Conservation (phyloP, 2,329 filamentous ascomycete species). For the Daldinia sp. region DNA sequence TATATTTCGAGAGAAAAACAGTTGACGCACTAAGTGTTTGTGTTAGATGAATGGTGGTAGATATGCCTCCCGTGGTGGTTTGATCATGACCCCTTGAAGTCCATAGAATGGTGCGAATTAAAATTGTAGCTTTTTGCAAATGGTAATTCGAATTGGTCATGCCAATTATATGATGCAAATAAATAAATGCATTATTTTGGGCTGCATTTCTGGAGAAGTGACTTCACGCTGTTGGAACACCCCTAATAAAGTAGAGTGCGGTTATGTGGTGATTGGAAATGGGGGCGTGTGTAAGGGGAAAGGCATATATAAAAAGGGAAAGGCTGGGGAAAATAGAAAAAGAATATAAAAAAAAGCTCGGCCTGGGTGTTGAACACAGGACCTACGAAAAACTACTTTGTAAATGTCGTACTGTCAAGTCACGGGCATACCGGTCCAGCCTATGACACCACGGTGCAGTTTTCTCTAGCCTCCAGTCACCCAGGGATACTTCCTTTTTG, state of each 20-base stretch:
- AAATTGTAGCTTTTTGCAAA: too few species aligned
- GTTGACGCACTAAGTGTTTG: too few species aligned
- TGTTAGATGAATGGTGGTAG: too few species aligned
- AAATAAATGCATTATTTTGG: too few species aligned
- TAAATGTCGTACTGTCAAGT: slow-evolving; percentile 3
- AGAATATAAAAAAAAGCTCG: slow-evolving; percentile 5
- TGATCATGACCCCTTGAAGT: too few species aligned
- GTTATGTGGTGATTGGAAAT: not conserved
- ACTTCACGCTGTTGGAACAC: not conserved
- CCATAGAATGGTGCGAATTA: too few species aligned
- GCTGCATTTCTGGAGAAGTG: too few species aligned
- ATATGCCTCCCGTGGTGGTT: too few species aligned
- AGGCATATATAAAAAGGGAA: not conserved
- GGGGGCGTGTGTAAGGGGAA: not conserved
- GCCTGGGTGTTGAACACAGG: not conserved
- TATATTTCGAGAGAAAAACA: too few species aligned
- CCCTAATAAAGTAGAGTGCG: not conserved
- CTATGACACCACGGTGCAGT: slow-evolving; percentile 4
- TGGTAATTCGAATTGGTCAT: too few species aligned
- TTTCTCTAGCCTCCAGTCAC: slow-evolving; percentile 14
- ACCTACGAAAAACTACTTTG: slow-evolving; percentile 14
- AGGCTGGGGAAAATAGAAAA: not conserved
- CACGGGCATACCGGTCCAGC: slow-evolving; percentile 10
- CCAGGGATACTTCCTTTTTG: slow-evolving; percentile 12
- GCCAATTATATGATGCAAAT: too few species aligned